Base-by-base conservation (phyloP, 345 rosid species). In the Boechera divaricarpa region DNA sequence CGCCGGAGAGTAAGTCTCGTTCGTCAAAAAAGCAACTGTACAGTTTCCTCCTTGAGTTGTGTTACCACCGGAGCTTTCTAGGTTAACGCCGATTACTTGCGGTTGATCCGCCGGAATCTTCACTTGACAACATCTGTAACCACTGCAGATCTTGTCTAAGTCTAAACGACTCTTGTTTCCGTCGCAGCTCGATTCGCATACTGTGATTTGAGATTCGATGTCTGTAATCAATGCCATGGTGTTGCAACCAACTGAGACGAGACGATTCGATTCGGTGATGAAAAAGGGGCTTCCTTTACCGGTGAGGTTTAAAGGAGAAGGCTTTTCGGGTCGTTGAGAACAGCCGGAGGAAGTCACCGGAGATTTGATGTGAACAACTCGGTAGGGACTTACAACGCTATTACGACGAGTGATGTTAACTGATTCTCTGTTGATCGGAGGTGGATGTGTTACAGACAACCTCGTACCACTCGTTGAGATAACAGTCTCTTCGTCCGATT, bases 61-160 rank as follows among this genome's bases (percentile, higher is more conserved):
- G 63, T 64, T 60, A 63, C 39, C 56, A 21, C 35, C 16, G 16
- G 55, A 12, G 31, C 42, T 45, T 53, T 72, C 16, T 66, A 72
- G 13, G 36, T 9, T 2, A 55, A 52, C 4, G 5, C 62, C 29
- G 38, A 63, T 2, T 13, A 41, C 12, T 31, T 57, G 63, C 52
- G 67, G 56, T 36, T 9, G 48, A 5, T 66, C 77, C 35, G 18
- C 29, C 1, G 79, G 79, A 60, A 87, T 73, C 4, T 69, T 7
- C 4, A 78, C 69, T 35, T 83, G 80, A 59, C 87, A 87, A 63
- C 88, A 87, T 12, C 77, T 82, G 8, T 78, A 66, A 8, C 85
- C 83, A 21, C 81, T 11, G 65, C 84, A 87, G 11, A 73, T 35
- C 36, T 63, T 77, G 11, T 80, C 54, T 52, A 15, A 12, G 7